phyloP scores from a whole-genome alignment of 2,329 filamentous ascomycete genomes.

The Apiospora marii region DNA sequence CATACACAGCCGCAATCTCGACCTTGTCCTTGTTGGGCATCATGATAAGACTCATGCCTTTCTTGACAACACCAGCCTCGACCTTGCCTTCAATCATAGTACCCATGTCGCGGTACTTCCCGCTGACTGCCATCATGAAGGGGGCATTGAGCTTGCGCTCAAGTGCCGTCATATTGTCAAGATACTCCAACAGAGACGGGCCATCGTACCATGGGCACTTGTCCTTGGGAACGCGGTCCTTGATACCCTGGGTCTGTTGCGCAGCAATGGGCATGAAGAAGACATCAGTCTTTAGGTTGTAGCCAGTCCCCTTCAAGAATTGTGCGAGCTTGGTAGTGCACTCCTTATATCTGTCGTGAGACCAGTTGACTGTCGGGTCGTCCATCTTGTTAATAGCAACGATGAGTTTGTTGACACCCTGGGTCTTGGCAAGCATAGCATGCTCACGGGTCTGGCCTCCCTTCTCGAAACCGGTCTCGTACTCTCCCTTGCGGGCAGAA shows the following conservation, averaged over 20 bases:
- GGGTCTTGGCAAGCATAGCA: conserved; percentile 96
- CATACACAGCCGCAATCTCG: conserved; percentile 85
- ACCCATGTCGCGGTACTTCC: conserved; percentile 97
- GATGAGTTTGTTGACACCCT: conserved; percentile 95
- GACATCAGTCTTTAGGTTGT: conserved; percentile 92
- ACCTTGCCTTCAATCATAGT: conserved; percentile 98
- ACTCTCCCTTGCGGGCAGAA: conserved; percentile 95
- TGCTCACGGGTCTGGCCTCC: conserved; percentile 98
- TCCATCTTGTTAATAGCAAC: conserved; percentile 99
- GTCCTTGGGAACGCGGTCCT: conserved; percentile 81
- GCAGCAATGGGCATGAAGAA: conserved; percentile 97
- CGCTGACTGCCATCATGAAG: conserved; percentile 98
- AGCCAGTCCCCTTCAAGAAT: conserved; percentile 92
- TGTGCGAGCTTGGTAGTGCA: conserved; percentile 87
- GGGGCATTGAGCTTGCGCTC: conserved; percentile 97
- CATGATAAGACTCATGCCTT: conserved; percentile 84
- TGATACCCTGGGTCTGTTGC: conserved; percentile 85
- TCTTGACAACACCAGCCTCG: conserved; percentile 92
- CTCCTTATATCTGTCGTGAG: conserved; percentile 89
- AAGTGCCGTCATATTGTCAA: conserved; percentile 91
- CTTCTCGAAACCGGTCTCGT: conserved; percentile 96
- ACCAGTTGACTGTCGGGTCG: conserved; percentile 95
- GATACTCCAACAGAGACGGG: conserved; percentile 90
- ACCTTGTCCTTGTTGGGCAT: conserved; percentile 93
- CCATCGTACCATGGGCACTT: conserved; percentile 85